phyloP scores from a whole-genome alignment of 108 stramenopile genomes.

The Mayamaea pseudoterrestris region DNA sequence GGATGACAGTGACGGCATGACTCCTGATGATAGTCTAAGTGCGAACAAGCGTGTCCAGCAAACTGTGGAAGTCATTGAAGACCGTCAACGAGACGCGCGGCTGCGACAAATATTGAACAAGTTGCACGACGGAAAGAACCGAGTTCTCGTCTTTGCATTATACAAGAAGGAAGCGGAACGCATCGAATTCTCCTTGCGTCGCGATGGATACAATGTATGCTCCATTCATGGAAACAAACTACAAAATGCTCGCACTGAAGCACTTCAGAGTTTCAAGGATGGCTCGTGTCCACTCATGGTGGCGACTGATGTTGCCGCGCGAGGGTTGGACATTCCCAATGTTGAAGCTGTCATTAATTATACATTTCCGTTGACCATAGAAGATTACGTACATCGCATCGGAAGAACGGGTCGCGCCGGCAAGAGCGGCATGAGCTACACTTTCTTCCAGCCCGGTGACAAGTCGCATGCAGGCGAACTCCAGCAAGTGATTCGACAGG shows the following conservation, averaged over 20 bases:
- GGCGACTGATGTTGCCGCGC: slow-evolving; percentile 93
- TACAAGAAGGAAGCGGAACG: slow-evolving; percentile 97
- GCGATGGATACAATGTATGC: slow-evolving; percentile 63
- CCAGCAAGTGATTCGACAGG: slow-evolving; percentile 94
- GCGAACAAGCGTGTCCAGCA: slow-evolving; percentile 92
- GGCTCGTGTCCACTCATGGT: slow-evolving; percentile 83
- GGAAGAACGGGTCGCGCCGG: slow-evolving; percentile 97
- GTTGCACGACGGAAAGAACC: slow-evolving; percentile 48
- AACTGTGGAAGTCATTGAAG: slow-evolving; percentile 90
- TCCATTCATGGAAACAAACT: slow-evolving; percentile 97
- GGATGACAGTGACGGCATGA: slow-evolving; percentile 50
- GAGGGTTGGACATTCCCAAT: slow-evolving; percentile 96
- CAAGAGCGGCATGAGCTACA: slow-evolving; percentile 90
- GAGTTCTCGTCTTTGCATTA: slow-evolving; percentile 88
- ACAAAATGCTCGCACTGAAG: slow-evolving; percentile 82
- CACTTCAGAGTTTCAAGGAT: slow-evolving; percentile 85
- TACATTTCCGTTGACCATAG: slow-evolving; percentile 94
- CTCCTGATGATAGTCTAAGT: slow-evolving; percentile 74
- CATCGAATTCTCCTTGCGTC: slow-evolving; percentile 65
- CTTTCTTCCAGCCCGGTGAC: slow-evolving; percentile 91
- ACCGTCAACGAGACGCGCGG: slow-evolving; percentile 72
- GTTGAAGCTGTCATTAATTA: slow-evolving; percentile 96
- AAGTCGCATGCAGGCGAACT: slow-evolving; percentile 93
- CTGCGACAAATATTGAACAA: slow-evolving; percentile 62
- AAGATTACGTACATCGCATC: slow-evolving; percentile 94